Evolutionary conservation across 495 filamentous ascomycete genomes (phyloP), one percentile per base, ranked within the genome.

Genomic region (Clavariopsis aquatica): DNA sequence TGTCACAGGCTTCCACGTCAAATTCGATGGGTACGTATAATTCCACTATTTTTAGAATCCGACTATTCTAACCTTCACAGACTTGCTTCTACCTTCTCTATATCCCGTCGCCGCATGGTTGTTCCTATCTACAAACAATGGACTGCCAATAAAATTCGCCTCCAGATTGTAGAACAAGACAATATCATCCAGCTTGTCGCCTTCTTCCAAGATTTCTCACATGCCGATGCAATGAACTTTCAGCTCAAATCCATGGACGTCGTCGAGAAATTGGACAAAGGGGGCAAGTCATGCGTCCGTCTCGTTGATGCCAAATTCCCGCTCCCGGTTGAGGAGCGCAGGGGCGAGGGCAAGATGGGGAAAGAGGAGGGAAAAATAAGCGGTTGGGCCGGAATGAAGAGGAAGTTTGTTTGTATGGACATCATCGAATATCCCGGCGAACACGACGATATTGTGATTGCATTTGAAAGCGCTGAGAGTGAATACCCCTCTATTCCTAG

Each of bases 81-180:
- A 36, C 75, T 88, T 46, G 91, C 88, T 10, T 78, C 83, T 0
- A 86, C 82, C 3, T 91, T 95, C 69, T 83, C 87, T 61, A 94
- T 96, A 59, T 86, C 91, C 1, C 89, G 91, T n/a, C 84, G 90
- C 46, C 84, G 89, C 61, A 91, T 89, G 83, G 87, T 94, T 23
- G 89, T 93, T n/a, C 90, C 90, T 0, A 90, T 93, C 52, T 86
- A 92, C 75, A 95, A 96, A 77, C 92, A 90, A 73, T 93, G 90
- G 90, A 90, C 93, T 69, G 88, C 91, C 1, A 83, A 78, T 12
- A 77, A 79, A 31, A 87, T 89, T 13, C 84, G 92, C 17, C 77
- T 96, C 23, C 92, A 96, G 73, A 78, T 96, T 38, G 83, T 96
- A 23, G 80, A 84, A 57, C 87, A 87, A 49, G 87, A 89, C 45